Conservation (phyloP, 257 asterid species). For the Solanum etuberosum region DNA sequence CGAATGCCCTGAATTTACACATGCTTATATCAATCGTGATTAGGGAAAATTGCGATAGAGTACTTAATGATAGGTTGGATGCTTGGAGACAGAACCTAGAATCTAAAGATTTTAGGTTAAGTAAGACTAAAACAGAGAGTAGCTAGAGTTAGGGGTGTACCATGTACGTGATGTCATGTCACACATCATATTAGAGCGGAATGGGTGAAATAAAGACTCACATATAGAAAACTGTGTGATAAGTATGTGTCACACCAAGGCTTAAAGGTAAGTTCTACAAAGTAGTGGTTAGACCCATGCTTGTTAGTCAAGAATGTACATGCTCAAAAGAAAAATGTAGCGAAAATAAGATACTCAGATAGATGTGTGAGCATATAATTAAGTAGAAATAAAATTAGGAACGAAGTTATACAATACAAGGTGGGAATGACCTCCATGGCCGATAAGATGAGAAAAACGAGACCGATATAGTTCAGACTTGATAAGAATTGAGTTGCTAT, state of each 20-base stretch:
- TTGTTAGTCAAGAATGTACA: background rate
- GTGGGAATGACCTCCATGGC: background rate
- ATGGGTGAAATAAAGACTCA: background rate
- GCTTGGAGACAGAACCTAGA: background rate
- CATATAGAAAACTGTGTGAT: background rate
- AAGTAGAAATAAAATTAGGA: background rate
- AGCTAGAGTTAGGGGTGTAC: too few relatives aligned
- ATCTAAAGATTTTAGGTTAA: background rate
- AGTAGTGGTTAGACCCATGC: background rate
- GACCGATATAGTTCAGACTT: background rate
- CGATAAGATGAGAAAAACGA: background rate
- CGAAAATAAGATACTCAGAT: background rate
- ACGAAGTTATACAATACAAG: background rate
- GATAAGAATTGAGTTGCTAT: background rate
- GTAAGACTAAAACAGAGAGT: background rate
- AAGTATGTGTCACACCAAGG: too few relatives aligned
- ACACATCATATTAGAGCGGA: background rate
- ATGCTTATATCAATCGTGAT: background rate
- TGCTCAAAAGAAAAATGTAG: background rate
- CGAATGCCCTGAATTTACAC: background rate
- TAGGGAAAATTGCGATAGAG: background rate
- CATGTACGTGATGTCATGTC: too few relatives aligned
- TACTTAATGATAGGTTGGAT: background rate
- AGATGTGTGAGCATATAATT: background rate
- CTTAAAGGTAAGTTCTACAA: background rate